Evolutionary conservation across 768 basidiomycete species (phyloP).

Genomic region (Podaxis sp.): DNA sequence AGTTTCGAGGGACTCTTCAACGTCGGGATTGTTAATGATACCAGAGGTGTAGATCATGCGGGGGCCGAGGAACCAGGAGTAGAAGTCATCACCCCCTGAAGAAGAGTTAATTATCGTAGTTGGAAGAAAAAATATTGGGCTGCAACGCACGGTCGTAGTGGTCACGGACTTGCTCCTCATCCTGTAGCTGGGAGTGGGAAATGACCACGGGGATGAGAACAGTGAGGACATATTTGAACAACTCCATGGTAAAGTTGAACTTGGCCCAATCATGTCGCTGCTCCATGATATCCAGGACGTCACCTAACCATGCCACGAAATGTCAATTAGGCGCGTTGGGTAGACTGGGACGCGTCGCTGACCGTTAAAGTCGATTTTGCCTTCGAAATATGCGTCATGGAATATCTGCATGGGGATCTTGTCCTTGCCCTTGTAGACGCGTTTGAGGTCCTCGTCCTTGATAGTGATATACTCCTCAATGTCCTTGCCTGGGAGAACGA

Average conservation of each 20-base stretch:
- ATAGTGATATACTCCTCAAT: constrained; percentile 91
- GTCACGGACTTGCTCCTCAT: constrained; percentile 92
- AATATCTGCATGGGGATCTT: constrained; percentile 98
- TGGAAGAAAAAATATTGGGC: constrained; percentile 1
- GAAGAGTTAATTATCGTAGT: not conserved
- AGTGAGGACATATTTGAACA: constrained; percentile 92
- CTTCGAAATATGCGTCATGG: constrained; percentile 96
- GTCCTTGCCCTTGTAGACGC: constrained; percentile 74
- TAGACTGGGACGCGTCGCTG: constrained; percentile 14
- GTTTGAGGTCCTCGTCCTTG: constrained; percentile 79
- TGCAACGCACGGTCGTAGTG: constrained; percentile 82
- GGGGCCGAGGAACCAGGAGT: constrained; percentile 92
- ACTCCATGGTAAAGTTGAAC: constrained; percentile 85
- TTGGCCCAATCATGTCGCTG: constrained; percentile 95
- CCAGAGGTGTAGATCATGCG: constrained; percentile 99
- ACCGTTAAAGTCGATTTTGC: constrained; percentile 91
- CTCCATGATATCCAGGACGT: constrained; percentile 91
- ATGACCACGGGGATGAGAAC: constrained; percentile 92
- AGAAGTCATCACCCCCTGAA: constrained; percentile 91
- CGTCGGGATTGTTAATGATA: constrained; percentile 67
- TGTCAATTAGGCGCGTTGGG: constrained; percentile 4
- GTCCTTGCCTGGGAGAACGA: constrained; percentile 77
- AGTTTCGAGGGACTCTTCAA: constrained; percentile 83
- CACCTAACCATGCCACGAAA: constrained; percentile 48
- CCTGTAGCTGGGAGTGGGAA: constrained; percentile 86